A percentile compares a stretch with the other conserved stretches of the same genome.
These are phyloP conservation scores for Cryptosporidium canis DNA, from an alignment of 169 alveolate species.

Conservation along the genomic window DNA sequence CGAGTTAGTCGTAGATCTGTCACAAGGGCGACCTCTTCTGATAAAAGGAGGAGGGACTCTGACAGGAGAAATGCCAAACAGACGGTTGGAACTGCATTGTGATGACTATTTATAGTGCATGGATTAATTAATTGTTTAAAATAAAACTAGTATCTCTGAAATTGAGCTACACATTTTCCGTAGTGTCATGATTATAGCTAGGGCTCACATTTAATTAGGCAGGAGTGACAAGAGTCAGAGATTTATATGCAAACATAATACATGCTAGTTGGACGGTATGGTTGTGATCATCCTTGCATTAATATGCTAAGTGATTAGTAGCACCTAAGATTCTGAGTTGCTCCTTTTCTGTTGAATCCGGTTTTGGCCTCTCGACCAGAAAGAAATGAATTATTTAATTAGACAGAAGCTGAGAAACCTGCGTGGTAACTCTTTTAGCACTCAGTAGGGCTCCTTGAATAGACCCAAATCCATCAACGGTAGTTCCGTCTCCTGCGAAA, in stretches of 20 bases:
- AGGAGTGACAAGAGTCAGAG: not conserved
- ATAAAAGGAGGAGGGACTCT: slow-evolving; percentile 65
- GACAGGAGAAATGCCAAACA: slow-evolving; percentile 41
- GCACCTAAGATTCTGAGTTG: not conserved
- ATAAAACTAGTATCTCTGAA: not conserved
- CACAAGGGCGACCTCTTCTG: slow-evolving; percentile 19
- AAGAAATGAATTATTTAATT: not conserved
- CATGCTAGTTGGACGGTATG: not conserved
- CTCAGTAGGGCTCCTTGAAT: slow-evolving; percentile 65
- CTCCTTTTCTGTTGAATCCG: not conserved
- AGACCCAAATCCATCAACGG: slow-evolving; percentile 58
- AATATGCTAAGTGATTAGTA: not conserved
- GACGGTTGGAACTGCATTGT: slow-evolving; percentile 4
- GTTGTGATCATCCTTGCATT: not conserved
- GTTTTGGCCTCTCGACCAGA: not conserved
- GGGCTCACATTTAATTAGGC: not conserved
- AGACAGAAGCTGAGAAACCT: slow-evolving; percentile 30
- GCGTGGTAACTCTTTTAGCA: slow-evolving; percentile 66
- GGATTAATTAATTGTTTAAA: not conserved
- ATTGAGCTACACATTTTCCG: not conserved
- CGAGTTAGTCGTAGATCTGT: slow-evolving; percentile 37
- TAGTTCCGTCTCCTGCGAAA: slow-evolving; percentile 72
- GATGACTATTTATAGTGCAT: not conserved
- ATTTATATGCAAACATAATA: not conserved
- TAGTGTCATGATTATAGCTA: not conserved